Evolutionary conservation across 2,329 filamentous ascomycete species (phyloP).

Genomic region (Seiridium cupressi): DNA sequence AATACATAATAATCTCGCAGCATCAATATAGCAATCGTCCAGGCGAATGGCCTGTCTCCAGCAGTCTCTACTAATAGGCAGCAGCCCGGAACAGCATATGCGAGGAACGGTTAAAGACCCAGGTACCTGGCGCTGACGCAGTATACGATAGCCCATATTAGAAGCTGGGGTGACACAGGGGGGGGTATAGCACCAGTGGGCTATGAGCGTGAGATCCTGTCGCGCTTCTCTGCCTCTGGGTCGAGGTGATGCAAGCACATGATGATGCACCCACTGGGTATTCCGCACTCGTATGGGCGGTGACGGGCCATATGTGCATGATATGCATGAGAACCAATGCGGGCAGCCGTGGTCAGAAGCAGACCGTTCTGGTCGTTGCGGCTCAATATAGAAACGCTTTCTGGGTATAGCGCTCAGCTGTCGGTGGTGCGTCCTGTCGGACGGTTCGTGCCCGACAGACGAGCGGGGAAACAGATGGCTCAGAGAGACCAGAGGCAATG

Average conservation of each 20-base stretch:
- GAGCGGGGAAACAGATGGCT: not conserved
- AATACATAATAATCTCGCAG: not conserved
- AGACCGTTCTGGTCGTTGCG: not conserved
- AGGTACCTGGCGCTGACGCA: not conserved
- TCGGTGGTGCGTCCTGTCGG: not conserved
- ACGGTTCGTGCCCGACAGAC: not conserved
- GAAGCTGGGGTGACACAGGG: not conserved
- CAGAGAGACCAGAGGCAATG: not conserved
- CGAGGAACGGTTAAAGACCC: not conserved
- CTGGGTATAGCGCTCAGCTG: not conserved
- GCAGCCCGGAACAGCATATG: not conserved
- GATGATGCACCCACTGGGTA: not conserved
- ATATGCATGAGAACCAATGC: slow-evolving; percentile 1
- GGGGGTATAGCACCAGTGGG: not conserved
- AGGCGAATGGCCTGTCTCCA: not conserved
- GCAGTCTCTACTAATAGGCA: not conserved
- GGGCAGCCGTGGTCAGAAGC: not conserved
- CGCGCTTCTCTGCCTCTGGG: not conserved
- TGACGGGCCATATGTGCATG: not conserved
- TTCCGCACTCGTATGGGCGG: not conserved
- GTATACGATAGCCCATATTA: not conserved
- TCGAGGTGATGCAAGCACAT: not conserved
- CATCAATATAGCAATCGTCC: not conserved
- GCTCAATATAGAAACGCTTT: not conserved
- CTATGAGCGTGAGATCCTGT: not conserved